These are phyloP conservation scores for Suillus subluteus DNA, from an alignment of 768 basidiomycete species.

Conservation along the genomic window DNA sequence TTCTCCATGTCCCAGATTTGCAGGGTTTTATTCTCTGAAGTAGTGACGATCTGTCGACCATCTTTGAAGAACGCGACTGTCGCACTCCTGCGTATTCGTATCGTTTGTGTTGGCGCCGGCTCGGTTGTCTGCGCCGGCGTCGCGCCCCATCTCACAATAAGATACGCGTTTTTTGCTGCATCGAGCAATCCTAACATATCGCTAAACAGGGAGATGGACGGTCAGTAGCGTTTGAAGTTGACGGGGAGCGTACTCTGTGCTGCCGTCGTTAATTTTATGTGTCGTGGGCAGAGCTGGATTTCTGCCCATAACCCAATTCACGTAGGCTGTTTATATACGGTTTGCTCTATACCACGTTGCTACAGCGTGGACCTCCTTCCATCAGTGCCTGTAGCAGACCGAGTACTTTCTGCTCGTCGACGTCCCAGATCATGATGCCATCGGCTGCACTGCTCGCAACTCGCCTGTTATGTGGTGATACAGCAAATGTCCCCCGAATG, in stretches of 20 bases:
- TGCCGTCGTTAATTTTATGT: neutral
- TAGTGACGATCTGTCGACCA: conserved; percentile 26
- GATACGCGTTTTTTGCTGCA: neutral
- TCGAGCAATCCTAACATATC: neutral
- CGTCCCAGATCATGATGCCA: too few species aligned
- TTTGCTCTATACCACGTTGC: neutral
- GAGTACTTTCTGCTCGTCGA: too few species aligned
- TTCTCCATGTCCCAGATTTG: conserved; percentile 33
- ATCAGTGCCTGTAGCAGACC: too few species aligned
- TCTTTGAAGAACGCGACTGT: conserved; percentile 34
- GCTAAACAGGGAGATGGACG: neutral
- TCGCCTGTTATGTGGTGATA: too few species aligned
- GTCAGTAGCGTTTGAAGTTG: neutral
- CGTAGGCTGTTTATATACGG: neutral
- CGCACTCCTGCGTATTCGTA: neutral
- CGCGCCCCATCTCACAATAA: neutral
- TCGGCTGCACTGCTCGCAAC: too few species aligned
- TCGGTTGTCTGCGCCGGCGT: neutral
- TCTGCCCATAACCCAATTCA: too few species aligned
- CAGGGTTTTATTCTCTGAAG: conserved; percentile 28
- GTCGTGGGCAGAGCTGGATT: neutral
- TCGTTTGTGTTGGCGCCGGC: neutral
- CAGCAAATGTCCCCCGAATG: too few species aligned
- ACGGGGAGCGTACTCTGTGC: neutral
- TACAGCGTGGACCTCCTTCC: neutral